A percentile compares a stretch with the other conserved stretches of the same genome.
Conservation (phyloP, 768 basidiomycete genomes). For the Crassisporium funariophilum region DNA sequence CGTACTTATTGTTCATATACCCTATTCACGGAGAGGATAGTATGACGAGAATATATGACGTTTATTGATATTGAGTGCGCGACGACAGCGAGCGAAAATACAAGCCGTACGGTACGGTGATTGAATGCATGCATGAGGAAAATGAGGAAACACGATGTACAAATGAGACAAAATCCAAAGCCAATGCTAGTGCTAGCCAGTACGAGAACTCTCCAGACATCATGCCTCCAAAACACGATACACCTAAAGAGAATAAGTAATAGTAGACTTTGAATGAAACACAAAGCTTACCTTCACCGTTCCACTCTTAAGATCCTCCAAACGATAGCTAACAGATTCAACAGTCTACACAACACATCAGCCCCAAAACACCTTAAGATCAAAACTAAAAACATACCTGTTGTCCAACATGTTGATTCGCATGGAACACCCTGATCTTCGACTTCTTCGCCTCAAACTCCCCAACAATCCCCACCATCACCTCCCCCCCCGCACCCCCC, state of each 20-base stretch:
- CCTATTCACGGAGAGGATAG: no score
- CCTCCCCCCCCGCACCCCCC: conserved; percentile 45
- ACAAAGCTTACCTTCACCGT: conserved; percentile 61
- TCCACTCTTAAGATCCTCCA: conserved; percentile 90
- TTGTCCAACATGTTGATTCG: conserved; percentile 83
- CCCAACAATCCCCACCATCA: conserved; percentile 71
- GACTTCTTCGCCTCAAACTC: conserved; percentile 88
- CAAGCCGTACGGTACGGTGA: no score
- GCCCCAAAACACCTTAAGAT: not conserved
- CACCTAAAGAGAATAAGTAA: conserved; percentile 26
- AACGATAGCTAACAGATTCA: conserved; percentile 80
- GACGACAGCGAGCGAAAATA: no score
- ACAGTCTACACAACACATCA: conserved; percentile 42
- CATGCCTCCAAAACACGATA: conserved; percentile 44
- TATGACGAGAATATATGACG: no score
- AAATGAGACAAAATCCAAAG: not conserved
- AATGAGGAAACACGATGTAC: not conserved
- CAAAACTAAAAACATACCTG: conserved; percentile 53
- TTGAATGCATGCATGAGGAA: no score
- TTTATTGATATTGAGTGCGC: no score
- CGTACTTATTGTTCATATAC: no score
- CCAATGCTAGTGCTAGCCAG: not conserved
- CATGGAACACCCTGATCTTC: conserved; percentile 84
- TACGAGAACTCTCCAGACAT: conserved; percentile 1
- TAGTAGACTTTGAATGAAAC: conserved; percentile 8